phyloP scores from a whole-genome alignment of 768 basidiomycete genomes.

The Tephrocybe rancida region DNA sequence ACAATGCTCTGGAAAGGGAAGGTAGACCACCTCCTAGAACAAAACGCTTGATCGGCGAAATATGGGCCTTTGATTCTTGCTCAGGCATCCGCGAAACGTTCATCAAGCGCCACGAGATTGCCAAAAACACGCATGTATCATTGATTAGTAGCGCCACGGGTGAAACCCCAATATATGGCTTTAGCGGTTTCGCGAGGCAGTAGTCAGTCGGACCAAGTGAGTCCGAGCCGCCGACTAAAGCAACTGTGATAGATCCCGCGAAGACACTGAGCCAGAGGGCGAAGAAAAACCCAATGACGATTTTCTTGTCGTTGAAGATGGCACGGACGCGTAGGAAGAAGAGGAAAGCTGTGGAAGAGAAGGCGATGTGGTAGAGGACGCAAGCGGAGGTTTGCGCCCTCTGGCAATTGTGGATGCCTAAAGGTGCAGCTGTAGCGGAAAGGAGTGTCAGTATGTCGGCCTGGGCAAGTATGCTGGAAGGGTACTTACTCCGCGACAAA shows the following conservation, averaged over 20 bases:
- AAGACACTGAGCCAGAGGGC: conserved; percentile 27
- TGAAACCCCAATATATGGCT: conserved; percentile 18
- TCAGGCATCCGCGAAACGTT: neutral
- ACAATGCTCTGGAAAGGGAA: conserved; percentile 29
- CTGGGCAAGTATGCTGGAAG: neutral
- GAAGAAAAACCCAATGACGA: conserved; percentile 22
- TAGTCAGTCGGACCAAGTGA: neutral
- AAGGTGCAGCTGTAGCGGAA: neutral
- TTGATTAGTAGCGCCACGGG: neutral
- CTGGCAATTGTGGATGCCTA: conserved; percentile 12
- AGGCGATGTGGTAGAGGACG: conserved; percentile 19
- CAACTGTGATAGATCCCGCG: conserved; percentile 23
- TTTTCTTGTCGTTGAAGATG: conserved; percentile 23
- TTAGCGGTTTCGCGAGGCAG: neutral
- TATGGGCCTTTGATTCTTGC: neutral
- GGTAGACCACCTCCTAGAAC: conserved; percentile 26
- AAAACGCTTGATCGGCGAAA: neutral
- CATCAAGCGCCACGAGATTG: neutral
- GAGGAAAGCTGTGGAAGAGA: conserved; percentile 24
- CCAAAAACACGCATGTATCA: neutral
- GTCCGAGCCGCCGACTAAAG: conserved; percentile 21
- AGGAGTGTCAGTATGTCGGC: neutral
- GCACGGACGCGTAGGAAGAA: conserved; percentile 34
- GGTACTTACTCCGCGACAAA: conserved; percentile 20
- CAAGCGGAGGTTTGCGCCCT: conserved; percentile 17